Conservation (phyloP, 139 green algal genomes). For the Ettlia oleoabundans region DNA sequence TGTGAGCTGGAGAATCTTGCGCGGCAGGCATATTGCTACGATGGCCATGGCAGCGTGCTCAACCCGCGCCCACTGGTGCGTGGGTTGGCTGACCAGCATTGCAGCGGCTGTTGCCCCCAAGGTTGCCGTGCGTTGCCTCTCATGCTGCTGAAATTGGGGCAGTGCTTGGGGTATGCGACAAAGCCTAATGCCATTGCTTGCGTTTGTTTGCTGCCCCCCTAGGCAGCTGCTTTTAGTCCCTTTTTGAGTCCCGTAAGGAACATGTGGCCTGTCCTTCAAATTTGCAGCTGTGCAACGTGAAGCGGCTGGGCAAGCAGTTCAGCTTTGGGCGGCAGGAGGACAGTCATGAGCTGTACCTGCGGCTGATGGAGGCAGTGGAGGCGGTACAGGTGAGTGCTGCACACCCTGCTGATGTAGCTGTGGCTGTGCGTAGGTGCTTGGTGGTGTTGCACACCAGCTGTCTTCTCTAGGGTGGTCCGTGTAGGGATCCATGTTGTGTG, state of each 20-base stretch:
- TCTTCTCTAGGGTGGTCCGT: too few species aligned
- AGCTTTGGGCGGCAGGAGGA: conserved; percentile 70
- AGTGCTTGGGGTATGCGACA: too few species aligned
- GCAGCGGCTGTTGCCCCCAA: too few species aligned
- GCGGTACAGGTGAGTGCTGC: conserved; percentile 29
- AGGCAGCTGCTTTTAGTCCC: too few species aligned
- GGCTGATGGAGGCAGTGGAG: conserved; percentile 69
- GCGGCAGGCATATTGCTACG: background rate
- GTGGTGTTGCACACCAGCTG: too few species aligned
- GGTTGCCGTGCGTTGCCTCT: background rate
- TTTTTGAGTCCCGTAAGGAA: too few species aligned
- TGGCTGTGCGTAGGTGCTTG: background rate
- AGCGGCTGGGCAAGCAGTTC: conserved; percentile 43
- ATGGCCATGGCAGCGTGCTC: background rate
- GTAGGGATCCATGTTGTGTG: too few species aligned
- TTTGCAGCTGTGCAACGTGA: conserved; percentile 21
- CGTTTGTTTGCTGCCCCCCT: too few species aligned
- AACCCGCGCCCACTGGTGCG: conserved; percentile 37
- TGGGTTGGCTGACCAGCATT: too few species aligned
- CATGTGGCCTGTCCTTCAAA: background rate
- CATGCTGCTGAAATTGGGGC: too few species aligned
- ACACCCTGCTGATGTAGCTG: background rate
- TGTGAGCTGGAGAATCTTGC: conserved; percentile 47
- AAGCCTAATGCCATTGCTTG: too few species aligned
- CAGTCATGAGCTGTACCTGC: conserved; percentile 70